Evolutionary conservation across 805 yeast species (phyloP), one percentile per base, ranked within the genome.

Genomic region (Candida andamanensis): DNA sequence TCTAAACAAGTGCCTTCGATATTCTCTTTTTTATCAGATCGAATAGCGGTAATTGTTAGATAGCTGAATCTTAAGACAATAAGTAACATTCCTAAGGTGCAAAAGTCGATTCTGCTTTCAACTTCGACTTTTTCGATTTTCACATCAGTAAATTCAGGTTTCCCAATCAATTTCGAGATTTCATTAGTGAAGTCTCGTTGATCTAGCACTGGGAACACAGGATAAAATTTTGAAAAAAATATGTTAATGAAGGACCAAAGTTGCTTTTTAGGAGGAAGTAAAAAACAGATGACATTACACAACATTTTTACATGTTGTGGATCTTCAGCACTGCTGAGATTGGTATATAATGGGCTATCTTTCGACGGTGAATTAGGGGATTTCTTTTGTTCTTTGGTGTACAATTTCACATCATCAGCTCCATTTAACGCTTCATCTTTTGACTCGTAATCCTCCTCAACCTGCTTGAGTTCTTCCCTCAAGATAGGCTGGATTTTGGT

Each of bases 181-280:
- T 66, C 60, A 13, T 44, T 46, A 30, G 64, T 63, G 48, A 76
- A 74, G 8, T 61, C 63, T 32, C 45, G 56, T 47, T 80, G 84
- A 51, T 80, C 86, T 16, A 80, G 54, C 38, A 72, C 73, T 2
- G 90, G 87, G 40, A 78, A 59, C 32, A 73, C 74, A 9, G 80
- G 69, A 47, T 80, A 82, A 5, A 80, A 52, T 18, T 67, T 66
- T 10, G 64, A 65, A 49, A 80, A 80, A 41, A 73, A 80, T 38
- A 77, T 57, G 36, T 76, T 74, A 17, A 80, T 55, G 26, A 77
- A 58, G 29, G 65, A 46, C 74, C 81, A 73, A 6, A 78, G 62
- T 2, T 74, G 63, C 35, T 61, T 64, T 43, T 71, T 70, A 16
- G 58, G 63, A 0, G 89, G 89, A 29, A 80, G 41, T 4, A 65